Evolutionary conservation across 139 green algal genomes (phyloP).

Genomic region (Chlamydomonas eustigma): DNA sequence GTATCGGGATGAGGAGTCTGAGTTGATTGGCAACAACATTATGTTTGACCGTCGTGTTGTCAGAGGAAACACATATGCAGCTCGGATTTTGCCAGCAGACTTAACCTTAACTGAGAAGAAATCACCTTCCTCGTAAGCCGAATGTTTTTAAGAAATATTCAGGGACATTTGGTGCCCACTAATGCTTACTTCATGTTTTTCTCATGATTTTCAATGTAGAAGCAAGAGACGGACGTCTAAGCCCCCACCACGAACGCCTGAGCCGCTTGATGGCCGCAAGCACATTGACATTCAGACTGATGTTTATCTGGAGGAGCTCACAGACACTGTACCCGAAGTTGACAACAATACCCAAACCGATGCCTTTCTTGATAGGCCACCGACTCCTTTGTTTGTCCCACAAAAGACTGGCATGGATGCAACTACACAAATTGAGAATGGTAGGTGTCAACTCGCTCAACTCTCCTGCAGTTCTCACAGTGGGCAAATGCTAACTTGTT

Average conservation of each 20-base stretch:
- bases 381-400: slow-evolving; percentile 75
- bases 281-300: slow-evolving; percentile 88
- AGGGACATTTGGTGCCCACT: too few species aligned
- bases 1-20: slow-evolving; percentile 49
- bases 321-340: slow-evolving; percentile 68
- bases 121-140: background rate
- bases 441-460: too few species aligned
- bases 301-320: slow-evolving; percentile 79
- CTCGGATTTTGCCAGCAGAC: slow-evolving; percentile 64
- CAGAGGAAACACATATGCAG: slow-evolving; percentile 80
- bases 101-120: slow-evolving; percentile 20
- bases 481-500: too few species aligned
- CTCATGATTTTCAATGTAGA: background rate
- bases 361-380: slow-evolving; percentile 73
- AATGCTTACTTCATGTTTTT: too few species aligned
- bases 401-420: slow-evolving; percentile 74
- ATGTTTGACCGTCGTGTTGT: slow-evolving; percentile 86
- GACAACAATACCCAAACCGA: slow-evolving; percentile 78
- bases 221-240: background rate
- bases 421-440: slow-evolving; percentile 74
- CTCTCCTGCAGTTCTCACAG: too few species aligned
- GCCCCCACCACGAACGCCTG: slow-evolving; percentile 50
- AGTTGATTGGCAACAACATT: slow-evolving; percentile 54
- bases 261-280: slow-evolving; percentile 67
- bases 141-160: too few species aligned